phyloP scores from a whole-genome alignment of 2,329 filamentous ascomycete species.

The Ophiostoma triangulosporum region DNA sequence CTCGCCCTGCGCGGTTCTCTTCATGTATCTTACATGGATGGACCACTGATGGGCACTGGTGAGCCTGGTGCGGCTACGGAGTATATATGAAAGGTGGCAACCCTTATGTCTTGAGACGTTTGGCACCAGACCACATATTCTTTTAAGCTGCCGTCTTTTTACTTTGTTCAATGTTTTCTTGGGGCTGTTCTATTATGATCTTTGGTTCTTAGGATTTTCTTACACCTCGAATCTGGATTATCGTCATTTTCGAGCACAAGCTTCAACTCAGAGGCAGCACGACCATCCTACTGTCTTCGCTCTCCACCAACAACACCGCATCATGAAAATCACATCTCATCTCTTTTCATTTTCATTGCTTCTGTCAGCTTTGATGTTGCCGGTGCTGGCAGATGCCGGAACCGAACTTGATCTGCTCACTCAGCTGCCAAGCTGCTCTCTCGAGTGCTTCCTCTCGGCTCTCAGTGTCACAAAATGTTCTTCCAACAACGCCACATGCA shows the following conservation, averaged over 20 bases:
- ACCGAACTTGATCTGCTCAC: background rate
- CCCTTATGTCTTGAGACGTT: background rate
- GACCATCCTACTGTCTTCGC: background rate
- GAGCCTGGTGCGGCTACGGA: background rate
- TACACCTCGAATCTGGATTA: background rate
- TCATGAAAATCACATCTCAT: conserved; percentile 2
- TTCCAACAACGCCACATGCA: conserved; percentile 6
- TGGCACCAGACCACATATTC: background rate
- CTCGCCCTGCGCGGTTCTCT: background rate
- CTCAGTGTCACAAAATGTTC: background rate
- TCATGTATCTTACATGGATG: background rate
- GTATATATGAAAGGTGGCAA: background rate
- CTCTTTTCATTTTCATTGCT: conserved; percentile 3
- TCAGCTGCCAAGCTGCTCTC: conserved; percentile 4
- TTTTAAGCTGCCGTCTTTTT: background rate
- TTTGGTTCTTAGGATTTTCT: background rate
- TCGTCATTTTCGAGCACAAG: background rate
- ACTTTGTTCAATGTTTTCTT: too few relatives aligned
- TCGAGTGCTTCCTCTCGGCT: background rate
- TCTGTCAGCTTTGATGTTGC: conserved; percentile 3
- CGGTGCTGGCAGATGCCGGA: background rate
- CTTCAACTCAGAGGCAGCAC: background rate
- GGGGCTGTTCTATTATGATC: too few relatives aligned
- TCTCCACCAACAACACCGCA: background rate
- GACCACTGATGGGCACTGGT: too few relatives aligned